These are phyloP conservation scores for Pseudonitzschia pungens DNA, from an alignment of 108 stramenopile genomes.

Conservation along the genomic window DNA sequence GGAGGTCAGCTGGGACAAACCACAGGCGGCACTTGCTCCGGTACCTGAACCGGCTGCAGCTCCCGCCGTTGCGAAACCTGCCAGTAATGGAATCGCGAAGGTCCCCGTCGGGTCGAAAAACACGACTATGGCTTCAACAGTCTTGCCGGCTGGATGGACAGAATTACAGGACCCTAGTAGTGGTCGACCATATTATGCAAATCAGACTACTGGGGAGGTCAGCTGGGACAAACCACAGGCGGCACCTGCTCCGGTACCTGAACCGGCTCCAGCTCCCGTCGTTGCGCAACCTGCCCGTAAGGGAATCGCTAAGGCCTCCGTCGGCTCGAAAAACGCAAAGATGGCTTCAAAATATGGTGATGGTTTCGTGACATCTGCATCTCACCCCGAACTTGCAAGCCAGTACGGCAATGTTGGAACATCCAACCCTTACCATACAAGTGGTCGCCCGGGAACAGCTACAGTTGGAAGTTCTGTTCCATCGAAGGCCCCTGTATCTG, in stretches of 20 bases:
- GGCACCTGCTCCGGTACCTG: conserved; percentile 36
- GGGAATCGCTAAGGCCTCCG: conserved; percentile 21
- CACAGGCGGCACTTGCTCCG: conserved; percentile 43
- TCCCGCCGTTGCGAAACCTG: conserved; percentile 13
- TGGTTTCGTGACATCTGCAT: conserved; percentile 87
- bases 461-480: conserved; percentile 28
- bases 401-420: conserved; percentile 92
- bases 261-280: conserved; percentile 21
- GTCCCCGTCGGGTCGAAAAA: conserved; percentile 18
- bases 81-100: too few relatives aligned
- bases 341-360: conserved; percentile 87
- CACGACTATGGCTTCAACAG: conserved; percentile 55
- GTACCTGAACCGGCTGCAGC: conserved; percentile 31
- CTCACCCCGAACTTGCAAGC: conserved; percentile 78
- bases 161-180: conserved; percentile 75
- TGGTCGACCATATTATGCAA: conserved; percentile 80
- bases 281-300: conserved; percentile 9
- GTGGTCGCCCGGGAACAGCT: conserved; percentile 76
- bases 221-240: conserved; percentile 79
- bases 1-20: conserved; percentile 84
- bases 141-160: conserved; percentile 81
- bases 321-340: conserved; percentile 16
- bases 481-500: conserved; percentile 64
- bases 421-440: conserved; percentile 76
- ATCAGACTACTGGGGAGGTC: conserved; percentile 81